Conservation (phyloP, 148 eudicot species). For the Vaccinium corymbosum region DNA sequence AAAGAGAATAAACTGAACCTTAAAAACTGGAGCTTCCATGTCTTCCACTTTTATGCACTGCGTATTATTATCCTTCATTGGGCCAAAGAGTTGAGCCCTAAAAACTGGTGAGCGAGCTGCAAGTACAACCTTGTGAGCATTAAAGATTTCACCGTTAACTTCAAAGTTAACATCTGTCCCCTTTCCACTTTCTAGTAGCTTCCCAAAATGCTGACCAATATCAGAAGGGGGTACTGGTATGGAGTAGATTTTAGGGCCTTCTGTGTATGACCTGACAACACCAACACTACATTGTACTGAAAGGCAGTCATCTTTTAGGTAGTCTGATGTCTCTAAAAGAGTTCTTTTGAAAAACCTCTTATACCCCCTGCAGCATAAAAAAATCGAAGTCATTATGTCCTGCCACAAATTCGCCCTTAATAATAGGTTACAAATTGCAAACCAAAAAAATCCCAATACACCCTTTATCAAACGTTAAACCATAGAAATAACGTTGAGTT, state of each 20-base stretch:
- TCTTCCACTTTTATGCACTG: constrained; percentile 36
- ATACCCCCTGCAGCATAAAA: constrained; percentile 37
- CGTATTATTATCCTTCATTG: constrained; percentile 39
- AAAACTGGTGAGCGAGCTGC: constrained; percentile 50
- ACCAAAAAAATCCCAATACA: neutral
- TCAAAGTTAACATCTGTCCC: constrained; percentile 35
- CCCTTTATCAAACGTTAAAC: neutral
- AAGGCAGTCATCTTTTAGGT: constrained; percentile 45
- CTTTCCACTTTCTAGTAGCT: constrained; percentile 30
- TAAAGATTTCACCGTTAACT: constrained; percentile 37
- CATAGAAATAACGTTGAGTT: neutral
- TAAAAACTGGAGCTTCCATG: constrained; percentile 44
- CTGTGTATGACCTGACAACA: constrained; percentile 34
- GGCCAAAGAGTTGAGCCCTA: constrained; percentile 51
- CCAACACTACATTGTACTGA: constrained; percentile 37
- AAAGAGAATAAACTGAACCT: constrained; percentile 23
- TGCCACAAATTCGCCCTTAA: neutral
- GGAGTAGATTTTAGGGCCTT: constrained; percentile 33
- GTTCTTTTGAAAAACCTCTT: constrained; percentile 38
- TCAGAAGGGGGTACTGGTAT: constrained; percentile 34
- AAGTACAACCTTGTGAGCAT: constrained; percentile 43
- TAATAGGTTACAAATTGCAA: neutral
- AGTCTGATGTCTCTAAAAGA: constrained; percentile 38
- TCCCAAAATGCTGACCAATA: constrained; percentile 40
- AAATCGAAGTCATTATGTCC: neutral